Conservation (phyloP, 352 stramenopile genomes). For the Pythium aquatile region DNA sequence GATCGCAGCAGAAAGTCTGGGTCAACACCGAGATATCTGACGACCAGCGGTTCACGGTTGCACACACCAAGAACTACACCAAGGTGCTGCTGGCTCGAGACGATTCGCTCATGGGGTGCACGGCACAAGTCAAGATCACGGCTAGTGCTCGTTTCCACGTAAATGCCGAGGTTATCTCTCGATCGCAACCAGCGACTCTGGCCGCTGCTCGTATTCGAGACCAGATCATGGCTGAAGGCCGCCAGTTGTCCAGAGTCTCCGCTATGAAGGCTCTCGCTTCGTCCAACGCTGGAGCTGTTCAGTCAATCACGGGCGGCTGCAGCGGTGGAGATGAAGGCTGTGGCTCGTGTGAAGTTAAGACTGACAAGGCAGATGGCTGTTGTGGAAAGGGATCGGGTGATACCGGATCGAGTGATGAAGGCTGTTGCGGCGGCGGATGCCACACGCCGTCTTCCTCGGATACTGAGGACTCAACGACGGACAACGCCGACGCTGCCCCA, state of each 20-base stretch:
- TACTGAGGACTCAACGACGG: neutral
- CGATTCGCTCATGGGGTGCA: constrained; percentile 72
- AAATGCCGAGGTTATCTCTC: constrained; percentile 55
- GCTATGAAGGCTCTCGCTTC: neutral
- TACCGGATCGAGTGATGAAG: neutral
- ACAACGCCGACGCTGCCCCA: constrained; percentile 6
- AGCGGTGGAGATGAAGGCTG: constrained; percentile 30
- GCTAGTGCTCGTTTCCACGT: constrained; percentile 73
- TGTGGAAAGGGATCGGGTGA: constrained; percentile 26
- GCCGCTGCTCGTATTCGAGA: constrained; percentile 51
- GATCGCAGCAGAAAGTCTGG: constrained; percentile 63
- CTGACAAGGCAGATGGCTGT: constrained; percentile 27
- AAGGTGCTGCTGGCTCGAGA: constrained; percentile 86
- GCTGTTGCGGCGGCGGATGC: constrained; percentile 24
- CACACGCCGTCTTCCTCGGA: neutral
- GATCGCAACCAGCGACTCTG: constrained; percentile 48
- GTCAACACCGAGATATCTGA: constrained; percentile 85
- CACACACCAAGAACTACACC: constrained; percentile 92
- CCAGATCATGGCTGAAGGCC: constrained; percentile 43
- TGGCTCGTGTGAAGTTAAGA: constrained; percentile 20
- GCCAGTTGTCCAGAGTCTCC: constrained; percentile 31
- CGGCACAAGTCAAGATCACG: constrained; percentile 58
- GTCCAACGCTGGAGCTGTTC: neutral
- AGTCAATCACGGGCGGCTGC: constrained; percentile 19
- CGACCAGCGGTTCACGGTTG: constrained; percentile 76